Percentiles rank a stretch among this genome's conserved stretches.
These are phyloP conservation scores for Farysia itapuensis DNA, from an alignment of 1,284 basidiomycete genomes.

Conservation along the genomic window DNA sequence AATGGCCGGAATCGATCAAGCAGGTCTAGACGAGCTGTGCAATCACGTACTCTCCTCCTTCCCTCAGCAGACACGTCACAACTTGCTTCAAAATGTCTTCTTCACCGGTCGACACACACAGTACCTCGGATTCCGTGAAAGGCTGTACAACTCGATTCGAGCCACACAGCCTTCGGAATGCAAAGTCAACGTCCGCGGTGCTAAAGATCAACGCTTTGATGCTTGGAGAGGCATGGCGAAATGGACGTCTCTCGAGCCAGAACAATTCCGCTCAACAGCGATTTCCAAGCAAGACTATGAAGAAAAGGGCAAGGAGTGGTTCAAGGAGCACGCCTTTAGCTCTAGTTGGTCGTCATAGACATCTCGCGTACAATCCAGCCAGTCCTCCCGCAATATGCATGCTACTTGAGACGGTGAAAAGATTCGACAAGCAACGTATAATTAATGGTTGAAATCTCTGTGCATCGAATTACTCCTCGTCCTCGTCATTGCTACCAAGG, in stretches of 20 bases:
- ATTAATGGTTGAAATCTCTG: too few relatives aligned
- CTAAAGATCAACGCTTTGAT: slow-evolving; percentile 72
- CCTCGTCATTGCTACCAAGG: too few relatives aligned
- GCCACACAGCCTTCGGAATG: slow-evolving; percentile 41
- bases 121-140: slow-evolving; percentile 71
- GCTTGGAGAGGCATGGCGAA: slow-evolving; percentile 91
- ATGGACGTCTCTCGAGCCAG: slow-evolving; percentile 66
- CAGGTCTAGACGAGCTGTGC: slow-evolving; percentile 86
- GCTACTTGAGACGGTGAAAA: too few relatives aligned
- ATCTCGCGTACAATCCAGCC: too few relatives aligned
- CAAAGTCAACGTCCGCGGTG: slow-evolving; percentile 60
- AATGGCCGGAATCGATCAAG: slow-evolving; percentile 92
- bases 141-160: slow-evolving; percentile 67
- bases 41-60: slow-evolving; percentile 84
- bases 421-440: too few relatives aligned
- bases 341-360: too few relatives aligned
- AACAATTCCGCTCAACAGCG: slow-evolving; percentile 63
- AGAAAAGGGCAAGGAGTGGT: slow-evolving; percentile 81
- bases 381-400: too few relatives aligned
- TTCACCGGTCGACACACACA: slow-evolving; percentile 80
- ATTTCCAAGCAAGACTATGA: slow-evolving; percentile 80
- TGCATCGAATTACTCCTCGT: too few relatives aligned
- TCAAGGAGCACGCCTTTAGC: slow-evolving; percentile 62
- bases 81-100: slow-evolving; percentile 82
- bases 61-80: slow-evolving; percentile 66